These are phyloP conservation scores for Urochloa ruziziensis DNA, from an alignment of 176 grass and related monocot species.

Conservation along the genomic window DNA sequence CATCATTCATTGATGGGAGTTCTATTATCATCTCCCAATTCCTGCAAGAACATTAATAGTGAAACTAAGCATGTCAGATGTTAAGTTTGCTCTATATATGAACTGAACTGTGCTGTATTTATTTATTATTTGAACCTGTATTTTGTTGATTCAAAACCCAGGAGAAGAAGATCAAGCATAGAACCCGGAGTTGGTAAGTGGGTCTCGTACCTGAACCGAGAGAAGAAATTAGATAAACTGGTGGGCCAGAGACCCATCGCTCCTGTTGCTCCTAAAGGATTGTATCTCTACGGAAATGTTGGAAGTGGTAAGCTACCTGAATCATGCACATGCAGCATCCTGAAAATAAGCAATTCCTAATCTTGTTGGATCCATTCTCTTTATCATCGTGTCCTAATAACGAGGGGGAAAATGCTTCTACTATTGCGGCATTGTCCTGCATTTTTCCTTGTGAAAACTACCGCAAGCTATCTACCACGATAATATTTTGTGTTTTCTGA, in stretches of 20 bases:
- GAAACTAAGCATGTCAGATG: background rate
- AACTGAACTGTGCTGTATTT: background rate
- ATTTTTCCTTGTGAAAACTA: too few species aligned
- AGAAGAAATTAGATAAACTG: constrained; percentile 71
- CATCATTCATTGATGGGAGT: background rate
- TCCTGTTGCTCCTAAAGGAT: constrained; percentile 72
- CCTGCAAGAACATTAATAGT: background rate
- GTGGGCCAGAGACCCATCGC: constrained; percentile 71
- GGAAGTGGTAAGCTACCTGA: constrained; percentile 74
- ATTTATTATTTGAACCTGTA: background rate
- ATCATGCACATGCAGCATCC: background rate
- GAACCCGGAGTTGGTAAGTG: constrained; percentile 95
- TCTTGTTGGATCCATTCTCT: too few species aligned
- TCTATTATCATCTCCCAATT: background rate
- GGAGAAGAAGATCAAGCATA: constrained; percentile 56
- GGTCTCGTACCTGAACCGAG: constrained; percentile 92
- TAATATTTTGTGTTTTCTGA: background rate
- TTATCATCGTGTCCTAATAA: too few species aligned
- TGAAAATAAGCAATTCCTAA: background rate
- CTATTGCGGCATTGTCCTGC: too few species aligned
- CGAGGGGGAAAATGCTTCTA: too few species aligned
- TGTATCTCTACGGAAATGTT: constrained; percentile 96
- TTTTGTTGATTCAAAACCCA: constrained; percentile 34
- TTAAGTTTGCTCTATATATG: background rate
- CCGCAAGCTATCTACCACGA: too few species aligned